Percentiles rank a stretch among this genome's conserved stretches.
These are phyloP conservation scores for Termitomyces sp. DNA, from an alignment of 1,284 basidiomycete species.

Conservation along the genomic window DNA sequence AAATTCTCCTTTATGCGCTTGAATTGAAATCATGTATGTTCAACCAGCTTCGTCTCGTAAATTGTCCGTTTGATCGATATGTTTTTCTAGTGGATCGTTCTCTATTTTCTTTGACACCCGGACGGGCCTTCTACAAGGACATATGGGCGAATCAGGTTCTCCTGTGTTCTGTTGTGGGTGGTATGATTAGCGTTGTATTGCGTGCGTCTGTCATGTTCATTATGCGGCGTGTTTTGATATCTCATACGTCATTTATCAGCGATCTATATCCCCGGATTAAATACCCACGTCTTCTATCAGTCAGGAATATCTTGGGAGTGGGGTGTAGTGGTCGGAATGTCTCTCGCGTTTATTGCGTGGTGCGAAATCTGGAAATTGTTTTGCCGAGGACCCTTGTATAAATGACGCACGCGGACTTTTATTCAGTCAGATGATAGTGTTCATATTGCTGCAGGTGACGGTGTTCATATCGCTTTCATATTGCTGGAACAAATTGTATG, in stretches of 20 bases:
- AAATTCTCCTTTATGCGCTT: conserved; percentile 38
- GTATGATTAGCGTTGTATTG: conserved; percentile 44
- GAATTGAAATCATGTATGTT: conserved; percentile 35
- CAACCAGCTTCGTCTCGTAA: background rate
- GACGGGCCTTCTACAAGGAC: conserved; percentile 41
- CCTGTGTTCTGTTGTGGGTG: conserved; percentile 43
- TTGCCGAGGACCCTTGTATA: conserved; percentile 23
- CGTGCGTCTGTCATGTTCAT: conserved; percentile 22
- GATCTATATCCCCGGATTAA: conserved; percentile 45
- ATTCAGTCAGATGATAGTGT: background rate
- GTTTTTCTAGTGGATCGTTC: conserved; percentile 28
- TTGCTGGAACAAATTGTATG: background rate
- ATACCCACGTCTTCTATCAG: conserved; percentile 39
- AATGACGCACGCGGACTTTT: conserved; percentile 17
- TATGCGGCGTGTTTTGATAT: background rate
- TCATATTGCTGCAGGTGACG: too few species aligned
- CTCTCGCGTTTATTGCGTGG: conserved; percentile 30
- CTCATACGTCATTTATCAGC: conserved; percentile 20
- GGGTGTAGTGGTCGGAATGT: conserved; percentile 35
- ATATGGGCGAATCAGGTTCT: conserved; percentile 48
- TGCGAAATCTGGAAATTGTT: conserved; percentile 33
- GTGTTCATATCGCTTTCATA: too few species aligned
- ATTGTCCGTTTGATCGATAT: background rate
- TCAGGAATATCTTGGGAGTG: conserved; percentile 41
- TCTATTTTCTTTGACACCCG: conserved; percentile 32